Evolutionary conservation across 1,139 yeast species (phyloP), one percentile per base, ranked within the genome.

Genomic region (Wickerhamomyces sp.): DNA sequence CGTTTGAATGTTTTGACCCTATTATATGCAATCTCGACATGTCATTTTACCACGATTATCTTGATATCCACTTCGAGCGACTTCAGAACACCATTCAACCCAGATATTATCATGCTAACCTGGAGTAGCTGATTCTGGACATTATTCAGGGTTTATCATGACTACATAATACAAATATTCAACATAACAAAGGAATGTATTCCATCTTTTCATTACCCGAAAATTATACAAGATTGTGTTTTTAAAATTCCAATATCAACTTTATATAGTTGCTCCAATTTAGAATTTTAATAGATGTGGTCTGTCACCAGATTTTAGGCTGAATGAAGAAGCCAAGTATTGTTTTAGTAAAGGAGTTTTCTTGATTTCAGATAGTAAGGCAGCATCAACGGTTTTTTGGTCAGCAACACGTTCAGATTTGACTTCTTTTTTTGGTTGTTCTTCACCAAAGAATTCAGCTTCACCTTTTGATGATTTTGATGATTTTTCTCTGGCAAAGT

Each of bases 221-320:
- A 37, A 46, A 51, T 53, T 55, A 54, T 54, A 55, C 58, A 55
- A 50, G 48, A 45, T 44, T 44, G 32, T 42, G 26, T 35, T 30
- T n/a, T 27, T 32, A 5, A 30, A 44, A 33, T 27, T 39, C 30
- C 15, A 30, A 31, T 37, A 30, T 5, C 23, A 18, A 18, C 23
- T 18, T 18, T 18, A 18, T 18, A 36, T 36, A 33, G 38, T 34
- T 11, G 33, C 18, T 45, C 40, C 42, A 46, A 60, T 58, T 85
- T 89, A 93, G 76, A 93, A 93, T 81, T 88, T 89, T 85, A 93
- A 90, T 75, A 88, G 86, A 78, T 93, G 99, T 69, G 99, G 99
- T 77, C 80, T 90, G 83, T 93, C 99, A 76, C 99, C 99, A 78
- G 80, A 84, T 89, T 90, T 91, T 77, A 94, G 85, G 66, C 96